These are phyloP conservation scores for Biscogniauxia marginata DNA, from an alignment of 2,329 filamentous ascomycete species.

Conservation along the genomic window DNA sequence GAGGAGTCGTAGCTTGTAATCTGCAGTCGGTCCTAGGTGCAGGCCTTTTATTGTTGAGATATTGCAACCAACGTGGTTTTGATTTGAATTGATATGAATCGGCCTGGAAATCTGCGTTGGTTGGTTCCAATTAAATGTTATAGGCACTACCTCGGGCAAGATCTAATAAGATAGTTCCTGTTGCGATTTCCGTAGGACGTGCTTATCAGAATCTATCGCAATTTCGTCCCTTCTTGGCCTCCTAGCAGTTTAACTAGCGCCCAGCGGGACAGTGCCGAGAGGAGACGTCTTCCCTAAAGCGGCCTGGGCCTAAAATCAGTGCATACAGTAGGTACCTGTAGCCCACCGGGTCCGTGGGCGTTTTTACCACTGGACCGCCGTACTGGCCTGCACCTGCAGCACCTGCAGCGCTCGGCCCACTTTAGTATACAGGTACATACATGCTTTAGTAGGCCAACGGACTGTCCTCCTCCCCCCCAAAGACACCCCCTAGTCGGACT, in stretches of 20 bases:
- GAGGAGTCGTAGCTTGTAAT: not conserved
- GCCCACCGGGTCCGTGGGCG: no score
- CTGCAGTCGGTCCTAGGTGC: not conserved
- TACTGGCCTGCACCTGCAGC: not conserved
- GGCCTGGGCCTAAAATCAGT: no score
- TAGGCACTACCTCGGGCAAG: not conserved
- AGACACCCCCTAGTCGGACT: not conserved
- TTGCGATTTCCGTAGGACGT: not conserved
- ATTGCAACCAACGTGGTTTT: not conserved
- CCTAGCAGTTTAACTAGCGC: not conserved
- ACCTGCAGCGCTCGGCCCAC: not conserved
- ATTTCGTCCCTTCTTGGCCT: not conserved
- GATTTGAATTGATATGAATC: no score
- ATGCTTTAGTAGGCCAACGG: not conserved
- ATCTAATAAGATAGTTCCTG: not conserved
- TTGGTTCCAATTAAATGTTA: not conserved
- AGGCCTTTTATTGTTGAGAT: not conserved
- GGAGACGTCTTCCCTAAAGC: not conserved
- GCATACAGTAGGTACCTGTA: no score
- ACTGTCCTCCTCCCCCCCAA: no score
- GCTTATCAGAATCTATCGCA: not conserved
- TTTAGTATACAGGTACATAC: no score
- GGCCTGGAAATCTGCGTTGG: not conserved
- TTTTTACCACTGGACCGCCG: no score
- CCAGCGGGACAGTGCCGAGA: not conserved